phyloP scores from a whole-genome alignment of 1,284 basidiomycete species.

The Gomphus sp. region DNA sequence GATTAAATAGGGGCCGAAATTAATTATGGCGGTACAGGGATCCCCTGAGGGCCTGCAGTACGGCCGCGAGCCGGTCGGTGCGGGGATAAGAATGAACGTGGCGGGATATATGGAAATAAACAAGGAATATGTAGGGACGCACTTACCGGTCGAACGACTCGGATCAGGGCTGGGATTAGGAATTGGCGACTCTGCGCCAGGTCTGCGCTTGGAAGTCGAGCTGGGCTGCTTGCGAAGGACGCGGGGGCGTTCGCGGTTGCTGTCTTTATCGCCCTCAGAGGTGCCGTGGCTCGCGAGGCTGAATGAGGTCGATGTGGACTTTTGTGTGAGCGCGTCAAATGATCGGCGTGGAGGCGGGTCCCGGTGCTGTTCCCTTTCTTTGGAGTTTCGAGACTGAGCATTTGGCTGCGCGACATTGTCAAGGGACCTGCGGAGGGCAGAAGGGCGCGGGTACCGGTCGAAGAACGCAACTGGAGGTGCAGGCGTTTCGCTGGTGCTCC shows the following conservation, averaged over 20 bases:
- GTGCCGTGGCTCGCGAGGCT: not conserved
- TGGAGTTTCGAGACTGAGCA: not conserved
- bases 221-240: conserved; percentile 7
- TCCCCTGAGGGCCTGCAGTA: not conserved
- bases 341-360: not conserved
- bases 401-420: not conserved
- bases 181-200: not conserved
- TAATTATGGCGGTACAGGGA: not conserved
- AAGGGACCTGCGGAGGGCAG: conserved; percentile 6
- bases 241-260: not conserved
- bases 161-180: not conserved
- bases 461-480: conserved; percentile 35
- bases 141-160: not conserved
- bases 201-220: not conserved
- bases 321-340: not conserved
- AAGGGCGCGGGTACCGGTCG: conserved; percentile 42
- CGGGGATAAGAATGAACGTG: not conserved
- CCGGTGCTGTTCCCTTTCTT: not conserved
- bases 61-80: not conserved
- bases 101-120: not conserved
- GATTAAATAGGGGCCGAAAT: not conserved
- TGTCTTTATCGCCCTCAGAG: not conserved
- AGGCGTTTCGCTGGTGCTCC: conserved; percentile 21
- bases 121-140: not conserved
- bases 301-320: not conserved